Base-by-base conservation (phyloP, 1,284 basidiomycete species). In the Ustilago curta region DNA sequence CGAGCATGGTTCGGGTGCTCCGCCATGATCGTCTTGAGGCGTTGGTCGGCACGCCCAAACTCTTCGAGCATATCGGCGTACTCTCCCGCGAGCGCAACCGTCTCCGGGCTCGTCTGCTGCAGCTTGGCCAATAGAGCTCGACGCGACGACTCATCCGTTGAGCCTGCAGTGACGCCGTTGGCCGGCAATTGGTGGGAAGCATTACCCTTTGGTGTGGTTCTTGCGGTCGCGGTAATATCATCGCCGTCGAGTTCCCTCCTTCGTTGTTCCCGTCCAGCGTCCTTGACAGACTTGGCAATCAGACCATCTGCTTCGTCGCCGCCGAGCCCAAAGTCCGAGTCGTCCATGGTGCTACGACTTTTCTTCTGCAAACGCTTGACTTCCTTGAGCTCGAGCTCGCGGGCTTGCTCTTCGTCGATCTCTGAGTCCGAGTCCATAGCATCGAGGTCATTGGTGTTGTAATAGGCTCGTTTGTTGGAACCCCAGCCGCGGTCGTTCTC, bases 271-370 rank as follows among this genome's bases (percentile, higher is more conserved):
- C 81, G 55, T 14, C 74, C 79, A n/a, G 75, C 78, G 11, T 73
- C 77, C 45, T 76, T 71, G 43, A 71, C 72, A 12, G 76, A 70
- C 51, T 76, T 70, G 18, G 63, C 72, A 7, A 72, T 59, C 6
- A 65, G 70, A 18, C 64, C 62, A 14, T 77, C 77, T 6, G 58
- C 61, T n/a, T 76, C 75, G n/a, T 82, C 71, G 27, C 93, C 92
- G 35, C 88, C 90, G 49, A 97, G 87, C 3, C 95, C 95, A 84
- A 94, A 97, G 85, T 97, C 94, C 9, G 89, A 90, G 55, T 93
- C 92, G 2, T 82, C 86, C 88, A 97, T 88, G 6, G 86, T 88
- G 74, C 93, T 91, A 21, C 92, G 88, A 40, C 89, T 87, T 85
- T 92, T 93, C 27, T 87, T 86, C 85, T 97, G 95, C 55, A 97